These are phyloP conservation scores for Starmerella gropengiesseri DNA, from an alignment of 805 yeast genomes.

Conservation along the genomic window DNA sequence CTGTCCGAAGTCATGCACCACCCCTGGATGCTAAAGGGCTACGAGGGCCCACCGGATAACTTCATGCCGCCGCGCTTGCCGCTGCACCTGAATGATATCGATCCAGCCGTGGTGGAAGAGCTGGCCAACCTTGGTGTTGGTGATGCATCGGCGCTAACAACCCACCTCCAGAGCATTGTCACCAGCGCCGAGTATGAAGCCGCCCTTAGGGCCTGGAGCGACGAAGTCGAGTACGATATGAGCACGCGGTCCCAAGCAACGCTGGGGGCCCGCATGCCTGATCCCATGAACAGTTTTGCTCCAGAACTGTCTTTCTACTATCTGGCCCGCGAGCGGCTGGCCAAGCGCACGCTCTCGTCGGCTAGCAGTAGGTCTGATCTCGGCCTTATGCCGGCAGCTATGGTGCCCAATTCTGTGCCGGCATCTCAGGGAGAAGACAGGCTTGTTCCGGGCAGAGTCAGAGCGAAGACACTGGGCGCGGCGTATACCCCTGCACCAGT, in stretches of 20 bases:
- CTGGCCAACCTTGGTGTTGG: conserved; percentile 76
- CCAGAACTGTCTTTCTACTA: conserved; percentile 81
- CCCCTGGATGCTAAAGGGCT: conserved; percentile 92
- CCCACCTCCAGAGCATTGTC: conserved; percentile 46
- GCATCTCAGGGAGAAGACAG: conserved; percentile 1
- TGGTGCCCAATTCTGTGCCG: neutral
- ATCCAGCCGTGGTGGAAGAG: conserved; percentile 54
- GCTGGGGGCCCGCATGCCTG: conserved; percentile 2
- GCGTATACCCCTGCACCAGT: conserved; percentile 9
- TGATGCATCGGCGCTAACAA: conserved; percentile 42
- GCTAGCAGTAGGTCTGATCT: neutral
- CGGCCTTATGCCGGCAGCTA: neutral
- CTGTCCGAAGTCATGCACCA: conserved; percentile 70
- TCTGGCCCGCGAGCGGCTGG: conserved; percentile 73
- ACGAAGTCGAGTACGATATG: conserved; percentile 12
- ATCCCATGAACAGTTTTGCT: conserved; percentile 80
- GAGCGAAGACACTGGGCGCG: conserved; percentile 19
- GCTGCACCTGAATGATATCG: conserved; percentile 49
- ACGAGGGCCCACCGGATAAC: conserved; percentile 57
- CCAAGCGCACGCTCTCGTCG: conserved; percentile 30
- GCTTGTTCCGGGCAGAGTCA: conserved; percentile 10
- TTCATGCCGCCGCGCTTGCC: conserved; percentile 74
- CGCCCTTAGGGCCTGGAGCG: conserved; percentile 53
- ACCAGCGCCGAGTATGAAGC: conserved; percentile 54
- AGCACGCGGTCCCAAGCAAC: neutral